Conservation (phyloP, 2,329 filamentous ascomycete species). For the Plenodomus biglobosus region DNA sequence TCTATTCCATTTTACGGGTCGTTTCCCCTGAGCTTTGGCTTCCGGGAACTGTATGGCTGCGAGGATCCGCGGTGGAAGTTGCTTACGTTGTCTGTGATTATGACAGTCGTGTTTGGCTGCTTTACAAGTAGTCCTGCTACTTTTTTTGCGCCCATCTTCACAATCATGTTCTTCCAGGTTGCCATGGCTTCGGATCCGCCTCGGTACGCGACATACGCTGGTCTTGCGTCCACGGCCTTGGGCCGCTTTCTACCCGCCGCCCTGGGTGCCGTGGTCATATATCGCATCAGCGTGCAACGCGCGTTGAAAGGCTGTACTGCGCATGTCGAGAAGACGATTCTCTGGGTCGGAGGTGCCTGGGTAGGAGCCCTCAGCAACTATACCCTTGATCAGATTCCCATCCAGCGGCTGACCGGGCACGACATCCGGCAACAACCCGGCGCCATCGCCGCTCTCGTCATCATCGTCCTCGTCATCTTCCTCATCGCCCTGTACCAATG, state of each 20-base stretch:
- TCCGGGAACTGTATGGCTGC: slow-evolving; percentile 29
- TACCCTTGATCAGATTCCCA: slow-evolving; percentile 40
- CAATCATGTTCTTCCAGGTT: slow-evolving; percentile 40
- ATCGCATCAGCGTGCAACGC: slow-evolving; percentile 29
- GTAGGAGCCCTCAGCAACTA: slow-evolving; percentile 38
- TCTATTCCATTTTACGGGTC: slow-evolving; percentile 37
- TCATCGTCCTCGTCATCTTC: slow-evolving; percentile 35
- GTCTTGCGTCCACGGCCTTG: slow-evolving; percentile 35
- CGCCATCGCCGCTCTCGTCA: slow-evolving; percentile 38
- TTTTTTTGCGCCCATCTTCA: slow-evolving; percentile 36
- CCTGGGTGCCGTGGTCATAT: slow-evolving; percentile 35
- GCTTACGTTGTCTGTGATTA: slow-evolving; percentile 36
- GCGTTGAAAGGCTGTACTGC: slow-evolving; percentile 33
- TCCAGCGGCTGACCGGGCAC: slow-evolving; percentile 41
- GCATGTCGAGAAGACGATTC: slow-evolving; percentile 41
- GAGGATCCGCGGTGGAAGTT: slow-evolving; percentile 40
- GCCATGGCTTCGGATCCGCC: slow-evolving; percentile 43
- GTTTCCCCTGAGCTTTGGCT: slow-evolving; percentile 41
- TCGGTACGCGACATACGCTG: slow-evolving; percentile 31
- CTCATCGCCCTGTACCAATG: slow-evolving; percentile 35
- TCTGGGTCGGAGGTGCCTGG: slow-evolving; percentile 43
- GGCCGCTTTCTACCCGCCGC: slow-evolving; percentile 40
- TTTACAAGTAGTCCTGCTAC: slow-evolving; percentile 33
- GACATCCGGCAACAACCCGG: slow-evolving; percentile 43
- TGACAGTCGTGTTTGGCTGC: slow-evolving; percentile 35